A percentile compares a stretch with the other conserved stretches of the same genome.
phyloP scores from a whole-genome alignment of 768 basidiomycete species.

The Suillus ampliporus region DNA sequence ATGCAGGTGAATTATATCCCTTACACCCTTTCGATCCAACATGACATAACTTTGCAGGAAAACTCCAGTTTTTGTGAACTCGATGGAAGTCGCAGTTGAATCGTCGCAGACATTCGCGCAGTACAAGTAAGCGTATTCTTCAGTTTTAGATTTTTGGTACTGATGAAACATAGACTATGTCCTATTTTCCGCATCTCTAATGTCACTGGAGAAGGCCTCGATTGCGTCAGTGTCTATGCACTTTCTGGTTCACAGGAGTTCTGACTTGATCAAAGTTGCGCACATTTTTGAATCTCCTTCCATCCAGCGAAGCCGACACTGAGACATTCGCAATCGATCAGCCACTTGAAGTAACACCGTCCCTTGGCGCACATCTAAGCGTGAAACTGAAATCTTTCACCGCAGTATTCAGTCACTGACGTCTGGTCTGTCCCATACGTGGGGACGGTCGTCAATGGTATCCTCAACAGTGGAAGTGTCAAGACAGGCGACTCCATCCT shows the following conservation, averaged over 20 bases:
- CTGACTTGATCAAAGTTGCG: constrained; percentile 59
- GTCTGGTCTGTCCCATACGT: constrained; percentile 90
- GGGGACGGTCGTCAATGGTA: constrained; percentile 84
- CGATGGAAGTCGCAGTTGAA: constrained; percentile 80
- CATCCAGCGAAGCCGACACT: constrained; percentile 83
- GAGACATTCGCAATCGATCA: constrained; percentile 82
- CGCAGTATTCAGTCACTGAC: constrained; percentile 82
- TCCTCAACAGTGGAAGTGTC: constrained; percentile 75
- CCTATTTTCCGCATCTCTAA: constrained; percentile 94
- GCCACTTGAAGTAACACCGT: constrained; percentile 68
- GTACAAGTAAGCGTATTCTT: constrained; percentile 57
- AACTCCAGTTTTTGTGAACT: constrained; percentile 84
- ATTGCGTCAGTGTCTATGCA: constrained; percentile 53
- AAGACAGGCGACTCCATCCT: constrained; percentile 83
- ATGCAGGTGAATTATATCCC: constrained; percentile 63
- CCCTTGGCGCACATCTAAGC: neutral
- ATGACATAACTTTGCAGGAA: constrained; percentile 54
- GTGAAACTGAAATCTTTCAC: constrained; percentile 11
- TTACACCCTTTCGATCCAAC: constrained; percentile 3
- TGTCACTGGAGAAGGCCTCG: constrained; percentile 91
- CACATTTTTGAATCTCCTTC: constrained; percentile 89
- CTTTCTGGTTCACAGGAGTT: neutral
- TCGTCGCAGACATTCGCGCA: constrained; percentile 74
- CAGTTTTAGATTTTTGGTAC: neutral
- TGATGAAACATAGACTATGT: constrained; percentile 62